These are phyloP conservation scores for Pythium aristosporum DNA, from an alignment of 352 stramenopile species.

Conservation along the genomic window DNA sequence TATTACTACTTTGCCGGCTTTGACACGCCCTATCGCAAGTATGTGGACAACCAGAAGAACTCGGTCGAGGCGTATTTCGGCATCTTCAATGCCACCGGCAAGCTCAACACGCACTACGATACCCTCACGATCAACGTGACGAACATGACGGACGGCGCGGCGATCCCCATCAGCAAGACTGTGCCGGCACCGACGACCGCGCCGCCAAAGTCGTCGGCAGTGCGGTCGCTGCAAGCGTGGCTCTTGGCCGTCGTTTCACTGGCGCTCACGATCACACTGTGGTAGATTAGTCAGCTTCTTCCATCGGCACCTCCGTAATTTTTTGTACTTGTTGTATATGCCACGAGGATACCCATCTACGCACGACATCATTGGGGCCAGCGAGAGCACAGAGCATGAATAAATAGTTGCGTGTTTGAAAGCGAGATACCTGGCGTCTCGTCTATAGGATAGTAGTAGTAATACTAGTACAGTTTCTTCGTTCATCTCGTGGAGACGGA, in stretches of 20 bases:
- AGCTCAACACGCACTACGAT: conserved; percentile 59
- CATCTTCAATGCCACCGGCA: conserved; percentile 63
- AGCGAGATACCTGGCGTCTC: not conserved
- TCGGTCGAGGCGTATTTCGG: conserved; percentile 77
- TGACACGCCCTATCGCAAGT: conserved; percentile 73
- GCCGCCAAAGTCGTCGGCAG: not conserved
- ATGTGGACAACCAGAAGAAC: conserved; percentile 37
- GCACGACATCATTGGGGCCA: not conserved
- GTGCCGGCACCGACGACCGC: not conserved
- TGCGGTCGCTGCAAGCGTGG: not conserved
- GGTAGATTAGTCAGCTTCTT: not conserved
- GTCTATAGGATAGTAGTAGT: not conserved
- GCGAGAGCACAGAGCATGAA: not conserved
- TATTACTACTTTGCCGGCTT: conserved; percentile 89
- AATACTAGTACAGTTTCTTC: conserved; percentile 1
- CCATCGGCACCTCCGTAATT: not conserved
- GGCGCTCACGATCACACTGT: not conserved
- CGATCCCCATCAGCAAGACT: conserved; percentile 5
- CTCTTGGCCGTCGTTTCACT: not conserved
- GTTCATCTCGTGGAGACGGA: conserved; percentile 9
- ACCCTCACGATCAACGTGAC: conserved; percentile 33
- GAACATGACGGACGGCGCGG: conserved; percentile 19
- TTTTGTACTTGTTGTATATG: not conserved
- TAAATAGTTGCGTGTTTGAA: conserved; percentile 7
- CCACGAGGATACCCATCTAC: not conserved